Percentiles rank a stretch among this genome's conserved stretches.
Conservation (phyloP, 148 eudicot species). For the Camellia japonica region DNA sequence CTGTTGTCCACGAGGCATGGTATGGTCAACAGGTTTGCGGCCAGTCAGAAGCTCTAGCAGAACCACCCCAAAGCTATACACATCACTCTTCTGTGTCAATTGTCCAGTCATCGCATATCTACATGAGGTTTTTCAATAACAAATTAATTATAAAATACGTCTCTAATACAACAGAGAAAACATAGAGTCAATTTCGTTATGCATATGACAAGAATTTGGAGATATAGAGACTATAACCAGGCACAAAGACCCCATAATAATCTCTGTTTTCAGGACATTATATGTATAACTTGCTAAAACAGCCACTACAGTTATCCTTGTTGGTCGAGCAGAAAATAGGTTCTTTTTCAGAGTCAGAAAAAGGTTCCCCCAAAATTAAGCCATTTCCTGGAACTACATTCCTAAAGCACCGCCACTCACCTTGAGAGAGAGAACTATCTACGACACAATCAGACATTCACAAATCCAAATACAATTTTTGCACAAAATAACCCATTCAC, state of each 20-base stretch:
- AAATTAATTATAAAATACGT: not conserved
- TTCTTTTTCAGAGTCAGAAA: not conserved
- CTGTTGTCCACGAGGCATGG: slow-evolving; percentile 89
- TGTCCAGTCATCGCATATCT: slow-evolving; percentile 97
- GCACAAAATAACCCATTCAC: not conserved
- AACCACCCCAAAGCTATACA: slow-evolving; percentile 87
- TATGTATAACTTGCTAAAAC: not conserved
- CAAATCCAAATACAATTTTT: not conserved
- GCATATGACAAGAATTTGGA: not conserved
- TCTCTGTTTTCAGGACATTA: not conserved
- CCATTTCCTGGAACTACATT: not conserved
- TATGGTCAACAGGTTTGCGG: slow-evolving; percentile 87
- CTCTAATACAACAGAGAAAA: not conserved
- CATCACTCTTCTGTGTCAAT: slow-evolving; percentile 84
- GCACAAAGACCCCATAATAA: not conserved
- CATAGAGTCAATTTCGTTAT: not conserved
- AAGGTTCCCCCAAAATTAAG: not conserved
- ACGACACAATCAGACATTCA: not conserved
- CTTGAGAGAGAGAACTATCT: not conserved
- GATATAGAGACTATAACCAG: not conserved
- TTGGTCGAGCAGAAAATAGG: not conserved
- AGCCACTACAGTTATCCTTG: not conserved
- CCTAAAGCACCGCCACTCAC: not conserved
- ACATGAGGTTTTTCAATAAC: slow-evolving; percentile 15
- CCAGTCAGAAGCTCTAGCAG: slow-evolving; percentile 88